Evolutionary conservation across 139 green algal species (phyloP).

Genomic region (Microglena sp.): DNA sequence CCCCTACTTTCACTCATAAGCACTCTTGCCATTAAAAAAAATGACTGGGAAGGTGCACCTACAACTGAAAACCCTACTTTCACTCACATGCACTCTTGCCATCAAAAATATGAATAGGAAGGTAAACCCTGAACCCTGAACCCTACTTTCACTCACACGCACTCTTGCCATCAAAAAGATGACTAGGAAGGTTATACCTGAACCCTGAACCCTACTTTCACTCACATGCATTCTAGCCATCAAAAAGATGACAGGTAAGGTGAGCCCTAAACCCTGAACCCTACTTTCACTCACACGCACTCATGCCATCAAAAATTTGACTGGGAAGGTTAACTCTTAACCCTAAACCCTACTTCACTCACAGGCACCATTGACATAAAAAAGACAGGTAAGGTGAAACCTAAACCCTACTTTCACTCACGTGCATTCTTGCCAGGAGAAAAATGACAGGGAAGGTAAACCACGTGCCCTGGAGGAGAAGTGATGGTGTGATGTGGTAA

Average conservation of each 20-base stretch:
- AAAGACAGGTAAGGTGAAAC: conserved; percentile 17
- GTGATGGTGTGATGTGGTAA: neutral
- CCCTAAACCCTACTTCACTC: too few relatives aligned
- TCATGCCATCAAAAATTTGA: conserved; percentile 12
- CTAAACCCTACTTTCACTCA: conserved; percentile 25
- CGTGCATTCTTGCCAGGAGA: conserved; percentile 7
- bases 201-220: too few relatives aligned
- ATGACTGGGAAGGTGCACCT: too few relatives aligned
- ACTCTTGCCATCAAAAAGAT: conserved; percentile 3
- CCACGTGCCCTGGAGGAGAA: conserved; percentile 22
- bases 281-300: neutral
- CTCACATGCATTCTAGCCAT: too few relatives aligned
- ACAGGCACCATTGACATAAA: too few relatives aligned
- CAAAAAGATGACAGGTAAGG: too few relatives aligned
- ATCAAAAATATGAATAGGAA: too few relatives aligned
- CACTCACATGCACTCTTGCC: too few relatives aligned
- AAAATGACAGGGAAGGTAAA: conserved; percentile 24
- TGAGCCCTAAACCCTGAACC: too few relatives aligned
- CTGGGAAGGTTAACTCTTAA: conserved; percentile 28
- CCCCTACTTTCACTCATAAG: neutral
- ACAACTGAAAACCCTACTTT: too few relatives aligned
- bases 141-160: neutral
- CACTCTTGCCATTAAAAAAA: conserved; percentile 3
- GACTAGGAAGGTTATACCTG: too few relatives aligned
- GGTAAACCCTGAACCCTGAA: too few relatives aligned